Conservation (phyloP, 805 yeast genomes). For the Candida multigemmis region DNA sequence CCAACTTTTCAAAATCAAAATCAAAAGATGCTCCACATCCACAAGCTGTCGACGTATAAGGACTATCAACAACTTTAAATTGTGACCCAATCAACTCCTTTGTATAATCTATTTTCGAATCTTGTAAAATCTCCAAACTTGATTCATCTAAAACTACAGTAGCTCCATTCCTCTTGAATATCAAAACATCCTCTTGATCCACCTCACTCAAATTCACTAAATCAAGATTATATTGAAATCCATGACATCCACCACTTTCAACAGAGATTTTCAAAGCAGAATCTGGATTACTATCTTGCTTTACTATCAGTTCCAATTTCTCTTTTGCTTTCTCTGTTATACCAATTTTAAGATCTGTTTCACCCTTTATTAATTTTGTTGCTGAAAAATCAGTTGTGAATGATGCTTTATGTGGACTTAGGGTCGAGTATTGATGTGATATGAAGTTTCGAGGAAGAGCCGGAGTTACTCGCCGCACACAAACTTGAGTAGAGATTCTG, state of each 20-base stretch:
- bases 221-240: conserved; percentile 85
- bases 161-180: conserved; percentile 58
- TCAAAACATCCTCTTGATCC: conserved; percentile 28
- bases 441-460: too few relatives aligned
- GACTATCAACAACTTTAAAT: conserved; percentile 85
- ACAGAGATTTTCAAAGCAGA: conserved; percentile 68
- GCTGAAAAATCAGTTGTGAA: conserved; percentile 22
- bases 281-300: conserved; percentile 45
- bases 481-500: too few relatives aligned
- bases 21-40: conserved; percentile 41
- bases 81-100: conserved; percentile 92
- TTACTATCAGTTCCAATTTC: conserved; percentile 45
- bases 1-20: conserved; percentile 37
- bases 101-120: conserved; percentile 79
- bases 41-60: conserved; percentile 56
- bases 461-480: too few relatives aligned
- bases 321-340: conserved; percentile 38
- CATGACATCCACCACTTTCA: conserved; percentile 97
- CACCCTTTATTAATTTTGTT: conserved; percentile 26
- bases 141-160: conserved; percentile 70
- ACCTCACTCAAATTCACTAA: conserved; percentile 48
- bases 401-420: too few relatives aligned
- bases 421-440: too few relatives aligned
- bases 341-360: conserved; percentile 31
- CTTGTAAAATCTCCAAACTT: conserved; percentile 73